Evolutionary conservation across 352 stramenopile species (phyloP).

Genomic region (Phytophthora fragariae): DNA sequence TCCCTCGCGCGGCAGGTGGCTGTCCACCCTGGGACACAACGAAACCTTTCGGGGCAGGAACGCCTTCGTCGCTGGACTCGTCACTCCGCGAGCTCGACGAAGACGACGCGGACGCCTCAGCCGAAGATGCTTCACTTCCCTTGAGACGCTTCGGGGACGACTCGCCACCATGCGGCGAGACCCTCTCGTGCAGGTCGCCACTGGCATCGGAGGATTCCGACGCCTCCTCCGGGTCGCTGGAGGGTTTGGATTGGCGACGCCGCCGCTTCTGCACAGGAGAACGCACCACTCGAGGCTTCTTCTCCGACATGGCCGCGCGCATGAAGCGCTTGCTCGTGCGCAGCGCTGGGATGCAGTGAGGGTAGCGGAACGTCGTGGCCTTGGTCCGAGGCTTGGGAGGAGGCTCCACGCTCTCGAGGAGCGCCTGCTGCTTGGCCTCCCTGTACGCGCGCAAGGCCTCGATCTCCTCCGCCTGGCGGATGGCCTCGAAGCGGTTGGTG

Average conservation of each 20-base stretch:
- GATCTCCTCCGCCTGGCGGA: constrained; percentile 25
- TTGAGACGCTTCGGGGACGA: constrained; percentile 23
- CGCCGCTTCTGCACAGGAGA: constrained; percentile 18
- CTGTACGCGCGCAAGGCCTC: constrained; percentile 27
- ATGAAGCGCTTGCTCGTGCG: constrained; percentile 42
- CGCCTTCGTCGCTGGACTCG: constrained; percentile 28
- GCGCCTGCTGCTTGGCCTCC: constrained; percentile 34
- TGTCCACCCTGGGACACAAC: background rate
- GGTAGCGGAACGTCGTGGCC: constrained; percentile 35
- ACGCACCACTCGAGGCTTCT: constrained; percentile 21
- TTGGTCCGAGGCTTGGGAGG: constrained; percentile 34
- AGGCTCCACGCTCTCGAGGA: constrained; percentile 9
- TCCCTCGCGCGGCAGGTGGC: background rate
- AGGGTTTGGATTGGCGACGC: constrained; percentile 19
- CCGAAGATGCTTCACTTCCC: constrained; percentile 21
- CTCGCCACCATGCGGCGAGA: background rate
- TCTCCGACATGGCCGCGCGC: constrained; percentile 37
- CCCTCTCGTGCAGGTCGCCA: constrained; percentile 1
- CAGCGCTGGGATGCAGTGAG: constrained; percentile 34
- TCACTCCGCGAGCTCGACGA: constrained; percentile 25
- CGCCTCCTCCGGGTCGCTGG: constrained; percentile 9
- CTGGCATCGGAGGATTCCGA: constrained; percentile 33
- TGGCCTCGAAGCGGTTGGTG: constrained; percentile 25
- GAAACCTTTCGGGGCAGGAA: constrained; percentile 17
- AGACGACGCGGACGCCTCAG: constrained; percentile 21